Evolutionary conservation across 2,329 filamentous ascomycete genomes (phyloP).

Genomic region (Tolypocladium inflatum): DNA sequence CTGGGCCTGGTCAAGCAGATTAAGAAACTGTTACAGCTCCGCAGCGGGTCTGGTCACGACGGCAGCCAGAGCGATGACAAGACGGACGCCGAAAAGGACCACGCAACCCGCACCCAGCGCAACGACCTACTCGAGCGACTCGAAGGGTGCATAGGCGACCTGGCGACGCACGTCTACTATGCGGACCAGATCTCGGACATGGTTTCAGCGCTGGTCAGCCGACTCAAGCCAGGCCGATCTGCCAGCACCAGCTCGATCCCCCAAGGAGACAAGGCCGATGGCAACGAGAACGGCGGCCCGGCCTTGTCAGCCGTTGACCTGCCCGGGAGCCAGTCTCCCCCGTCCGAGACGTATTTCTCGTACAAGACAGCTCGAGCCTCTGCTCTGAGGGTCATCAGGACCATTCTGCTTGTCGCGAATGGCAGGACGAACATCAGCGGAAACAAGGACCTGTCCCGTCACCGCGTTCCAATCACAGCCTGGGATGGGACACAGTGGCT

Average conservation of each 20-base stretch:
- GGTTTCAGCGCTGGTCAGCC: constrained; percentile 69
- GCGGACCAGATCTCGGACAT: constrained; percentile 94
- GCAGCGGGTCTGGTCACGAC: constrained; percentile 24
- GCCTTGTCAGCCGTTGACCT: constrained; percentile 27
- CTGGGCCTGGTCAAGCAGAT: constrained; percentile 79
- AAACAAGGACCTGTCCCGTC: constrained; percentile 58
- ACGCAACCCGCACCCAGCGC: constrained; percentile 34
- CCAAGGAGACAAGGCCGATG: constrained; percentile 35
- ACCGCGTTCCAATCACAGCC: constrained; percentile 66
- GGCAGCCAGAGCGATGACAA: constrained; percentile 23
- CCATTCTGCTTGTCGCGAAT: constrained; percentile 75
- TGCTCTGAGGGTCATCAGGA: constrained; percentile 72
- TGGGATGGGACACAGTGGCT: constrained; percentile 99
- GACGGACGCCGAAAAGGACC: constrained; percentile 20
- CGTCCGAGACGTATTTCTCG: constrained; percentile 42
- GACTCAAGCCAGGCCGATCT: constrained; percentile 58
- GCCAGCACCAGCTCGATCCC: constrained; percentile 33
- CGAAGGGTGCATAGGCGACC: constrained; percentile 75
- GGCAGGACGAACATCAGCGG: constrained; percentile 48
- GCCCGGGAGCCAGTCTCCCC: constrained; percentile 31
- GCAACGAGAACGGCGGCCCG: constrained; percentile 19
- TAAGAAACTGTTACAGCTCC: constrained; percentile 63
- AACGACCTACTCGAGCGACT: constrained; percentile 60
- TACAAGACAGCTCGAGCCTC: constrained; percentile 46
- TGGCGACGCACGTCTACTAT: constrained; percentile 95